These are phyloP conservation scores for Gossypium bickii DNA, from an alignment of 345 rosid genomes.

Conservation along the genomic window DNA sequence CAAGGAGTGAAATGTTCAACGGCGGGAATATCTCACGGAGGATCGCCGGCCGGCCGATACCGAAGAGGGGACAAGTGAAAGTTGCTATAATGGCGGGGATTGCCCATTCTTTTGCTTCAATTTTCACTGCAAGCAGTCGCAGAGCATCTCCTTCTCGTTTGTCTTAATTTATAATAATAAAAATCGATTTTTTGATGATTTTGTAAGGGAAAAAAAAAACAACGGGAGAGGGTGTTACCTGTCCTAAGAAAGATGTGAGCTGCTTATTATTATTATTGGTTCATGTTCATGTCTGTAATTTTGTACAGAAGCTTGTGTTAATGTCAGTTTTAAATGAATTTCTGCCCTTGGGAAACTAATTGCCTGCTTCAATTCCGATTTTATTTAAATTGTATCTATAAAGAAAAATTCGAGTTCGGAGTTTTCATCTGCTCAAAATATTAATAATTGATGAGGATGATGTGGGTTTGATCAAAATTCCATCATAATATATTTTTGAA, in stretches of 20 bases:
- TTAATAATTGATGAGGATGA: no score
- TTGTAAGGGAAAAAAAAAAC: no score
- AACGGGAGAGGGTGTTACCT: constrained; percentile 1
- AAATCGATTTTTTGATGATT: no score
- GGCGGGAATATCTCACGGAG: background rate
- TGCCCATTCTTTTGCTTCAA: constrained; percentile 43
- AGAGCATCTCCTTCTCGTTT: constrained; percentile 28
- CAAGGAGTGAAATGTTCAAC: constrained; percentile 11
- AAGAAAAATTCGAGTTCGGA: no score
- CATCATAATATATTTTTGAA: no score
- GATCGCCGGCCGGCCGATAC: constrained; percentile 31
- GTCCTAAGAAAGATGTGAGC: constrained; percentile 6
- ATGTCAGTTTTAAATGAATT: constrained; percentile 2
- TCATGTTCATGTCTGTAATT: background rate
- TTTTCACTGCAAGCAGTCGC: constrained; percentile 25
- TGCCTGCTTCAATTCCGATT: no score
- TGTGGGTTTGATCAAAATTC: no score
- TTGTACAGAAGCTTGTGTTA: constrained; percentile 11
- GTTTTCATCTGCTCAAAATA: no score
- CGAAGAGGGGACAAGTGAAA: constrained; percentile 48
- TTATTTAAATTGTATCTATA: no score
- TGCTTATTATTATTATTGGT: background rate
- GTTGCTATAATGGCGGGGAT: constrained; percentile 38
- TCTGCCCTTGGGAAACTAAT: no score
- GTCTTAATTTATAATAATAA: constrained; percentile 12